Base-by-base conservation (phyloP, 495 filamentous ascomycete species). In the Penicillium taxi region DNA sequence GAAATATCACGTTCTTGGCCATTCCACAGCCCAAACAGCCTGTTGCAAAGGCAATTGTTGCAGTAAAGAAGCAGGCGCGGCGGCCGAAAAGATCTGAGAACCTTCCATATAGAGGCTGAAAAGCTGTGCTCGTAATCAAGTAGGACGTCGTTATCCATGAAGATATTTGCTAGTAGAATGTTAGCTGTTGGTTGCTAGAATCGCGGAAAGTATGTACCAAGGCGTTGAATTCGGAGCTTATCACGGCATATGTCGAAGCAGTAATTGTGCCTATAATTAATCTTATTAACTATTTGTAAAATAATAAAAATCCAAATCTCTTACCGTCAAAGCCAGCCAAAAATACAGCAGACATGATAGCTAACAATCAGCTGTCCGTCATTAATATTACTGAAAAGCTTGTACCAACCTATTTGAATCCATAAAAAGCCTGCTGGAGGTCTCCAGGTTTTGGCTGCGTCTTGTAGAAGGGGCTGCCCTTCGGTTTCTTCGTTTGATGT, bases 71-170 rank as follows among this genome's bases (percentile, higher is more conserved):
- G 19, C 57, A 61, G n/a, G 49, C 14, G 14, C 66, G 60, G 3
- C 58, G 63, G 13, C 69, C 65, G 23, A 68, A 64, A 5, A 73
- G 56, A 35, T 68, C 59, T 2, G 60, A 70, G 22, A 69, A 59
- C 31, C 61, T 65, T 21, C 70, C 66, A 33, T 65, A 64, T 17
- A 67, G 39, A 11, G 70, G 70, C 49, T 83, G 78, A n/a, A 74
- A 78, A 0, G 76, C 75, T 0, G 72, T 78, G 9, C 68, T 71
- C 0, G 78, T 78, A 15, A 86, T 68, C 0, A 73, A 54, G 45
- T 80, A 84, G 24, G 74, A 75, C 9, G 77, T 80, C 6, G 80
- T 75, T 12, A 86, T 48, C 81, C 80, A 86, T 32, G 66, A 77
- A 2, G 75, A 75, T n/a, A n/a, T n/a, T n/a, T n/a, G n/a, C n/a